phyloP scores from a whole-genome alignment of 352 stramenopile genomes.

The Pythium phragmitis region DNA sequence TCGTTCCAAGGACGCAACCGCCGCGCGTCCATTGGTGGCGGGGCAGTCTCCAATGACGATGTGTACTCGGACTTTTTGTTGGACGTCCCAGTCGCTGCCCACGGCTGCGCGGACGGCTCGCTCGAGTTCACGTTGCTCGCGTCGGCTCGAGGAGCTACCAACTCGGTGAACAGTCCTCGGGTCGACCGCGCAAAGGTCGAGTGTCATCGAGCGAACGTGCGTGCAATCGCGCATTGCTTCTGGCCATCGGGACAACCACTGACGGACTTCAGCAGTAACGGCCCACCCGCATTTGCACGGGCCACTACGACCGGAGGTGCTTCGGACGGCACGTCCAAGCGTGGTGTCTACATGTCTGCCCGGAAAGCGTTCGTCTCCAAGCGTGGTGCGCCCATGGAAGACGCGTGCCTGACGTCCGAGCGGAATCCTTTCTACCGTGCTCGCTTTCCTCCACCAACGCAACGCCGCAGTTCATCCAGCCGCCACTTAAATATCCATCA shows the following conservation, averaged over 20 bases:
- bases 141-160: slow-evolving; percentile 6
- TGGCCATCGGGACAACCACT: slow-evolving; percentile 10
- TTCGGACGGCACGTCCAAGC: background rate
- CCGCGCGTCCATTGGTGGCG: slow-evolving; percentile 13
- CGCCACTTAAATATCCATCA: slow-evolving; percentile 34
- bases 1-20: slow-evolving; percentile 1
- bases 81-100: slow-evolving; percentile 56
- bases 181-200: background rate
- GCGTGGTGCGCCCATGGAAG: slow-evolving; percentile 29
- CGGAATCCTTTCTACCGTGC: slow-evolving; percentile 68
- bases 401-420: slow-evolving; percentile 44
- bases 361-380: slow-evolving; percentile 20
- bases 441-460: slow-evolving; percentile 35
- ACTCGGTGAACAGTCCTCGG: slow-evolving; percentile 1
- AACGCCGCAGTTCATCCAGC: slow-evolving; percentile 36
- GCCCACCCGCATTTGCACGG: slow-evolving; percentile 15
- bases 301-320: slow-evolving; percentile 19
- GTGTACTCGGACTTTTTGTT: slow-evolving; percentile 37
- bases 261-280: background rate
- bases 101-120: slow-evolving; percentile 50
- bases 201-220: slow-evolving; percentile 21
- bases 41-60: slow-evolving; percentile 11
- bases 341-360: slow-evolving; percentile 20
- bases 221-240: slow-evolving; percentile 25
- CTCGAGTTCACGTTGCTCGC: slow-evolving; percentile 38